Conservation (phyloP, 164 flowering plant species). For the Cinnamomum micranthum region DNA sequence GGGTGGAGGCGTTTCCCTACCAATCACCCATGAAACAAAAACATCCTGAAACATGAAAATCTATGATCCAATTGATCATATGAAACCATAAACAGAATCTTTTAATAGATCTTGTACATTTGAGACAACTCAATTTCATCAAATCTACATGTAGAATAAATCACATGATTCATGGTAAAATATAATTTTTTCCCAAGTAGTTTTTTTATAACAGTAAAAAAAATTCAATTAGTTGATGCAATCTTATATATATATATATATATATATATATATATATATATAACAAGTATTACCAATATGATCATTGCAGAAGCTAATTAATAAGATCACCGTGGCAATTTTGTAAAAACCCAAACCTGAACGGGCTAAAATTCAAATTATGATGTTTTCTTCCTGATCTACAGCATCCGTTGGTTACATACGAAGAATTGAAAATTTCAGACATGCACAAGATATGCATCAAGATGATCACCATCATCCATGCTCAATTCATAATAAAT, state of each 20-base stretch:
- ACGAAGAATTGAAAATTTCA: background rate
- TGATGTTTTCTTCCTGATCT: constrained; percentile 5
- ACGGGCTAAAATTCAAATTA: background rate
- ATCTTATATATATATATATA: too few relatives aligned
- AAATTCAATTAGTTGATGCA: background rate
- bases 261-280: too few relatives aligned
- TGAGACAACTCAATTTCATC: background rate
- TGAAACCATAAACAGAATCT: background rate
- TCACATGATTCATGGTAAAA: background rate
- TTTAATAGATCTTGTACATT: background rate
- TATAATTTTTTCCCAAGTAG: background rate
- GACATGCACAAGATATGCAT: background rate
- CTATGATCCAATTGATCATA: background rate
- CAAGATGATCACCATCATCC: background rate
- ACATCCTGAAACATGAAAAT: background rate
- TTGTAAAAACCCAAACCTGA: background rate
- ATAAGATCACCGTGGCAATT: background rate
- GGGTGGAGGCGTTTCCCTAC: too few relatives aligned
- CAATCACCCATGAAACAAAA: too few relatives aligned
- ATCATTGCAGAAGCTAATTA: background rate
- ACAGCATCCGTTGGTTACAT: background rate
- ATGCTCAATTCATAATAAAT: background rate
- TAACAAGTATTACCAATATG: background rate
- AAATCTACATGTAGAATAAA: background rate
- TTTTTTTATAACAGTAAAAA: too few relatives aligned